A percentile compares a stretch with the other conserved stretches of the same genome.
These are phyloP conservation scores for Aureobasidium mangrovei DNA, from an alignment of 2,329 filamentous ascomycete species.

Conservation along the genomic window DNA sequence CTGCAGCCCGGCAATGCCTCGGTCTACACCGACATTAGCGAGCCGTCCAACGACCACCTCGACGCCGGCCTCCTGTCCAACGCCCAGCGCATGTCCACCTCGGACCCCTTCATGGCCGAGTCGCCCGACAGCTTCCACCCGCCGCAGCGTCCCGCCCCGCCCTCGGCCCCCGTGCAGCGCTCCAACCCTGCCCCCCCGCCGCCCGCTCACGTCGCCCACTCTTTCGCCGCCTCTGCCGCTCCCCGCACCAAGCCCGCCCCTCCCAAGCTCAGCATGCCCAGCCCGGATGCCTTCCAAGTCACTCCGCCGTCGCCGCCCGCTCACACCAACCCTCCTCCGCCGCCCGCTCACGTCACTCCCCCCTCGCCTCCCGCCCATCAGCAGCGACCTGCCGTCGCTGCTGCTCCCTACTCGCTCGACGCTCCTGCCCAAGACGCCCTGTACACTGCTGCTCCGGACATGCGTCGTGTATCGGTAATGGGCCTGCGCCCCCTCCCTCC, in stretches of 20 bases:
- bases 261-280: slow-evolving; percentile 7
- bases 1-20: slow-evolving; percentile 36
- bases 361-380: slow-evolving; percentile 8
- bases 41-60: slow-evolving; percentile 36
- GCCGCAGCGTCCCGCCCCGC: neutral
- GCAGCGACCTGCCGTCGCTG: neutral
- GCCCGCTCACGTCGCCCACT: neutral
- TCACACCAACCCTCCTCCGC: neutral
- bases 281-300: slow-evolving; percentile 6
- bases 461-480: slow-evolving; percentile 45
- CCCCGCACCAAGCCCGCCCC: slow-evolving; percentile 1
- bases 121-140: slow-evolving; percentile 3
- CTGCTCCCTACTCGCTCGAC: neutral
- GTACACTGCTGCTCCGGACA: slow-evolving; percentile 25
- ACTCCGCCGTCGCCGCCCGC: slow-evolving; percentile 11
- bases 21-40: slow-evolving; percentile 44
- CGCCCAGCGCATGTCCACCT: slow-evolving; percentile 50
- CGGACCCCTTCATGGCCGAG: slow-evolving; percentile 4
- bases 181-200: neutral
- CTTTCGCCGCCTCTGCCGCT: neutral
- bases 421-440: neutral
- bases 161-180: neutral
- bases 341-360: slow-evolving; percentile 2
- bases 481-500: slow-evolving; percentile 77
- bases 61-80: slow-evolving; percentile 46